Base-by-base conservation (phyloP, 2,329 filamentous ascomycete genomes). In the Aspergillus sp. region DNA sequence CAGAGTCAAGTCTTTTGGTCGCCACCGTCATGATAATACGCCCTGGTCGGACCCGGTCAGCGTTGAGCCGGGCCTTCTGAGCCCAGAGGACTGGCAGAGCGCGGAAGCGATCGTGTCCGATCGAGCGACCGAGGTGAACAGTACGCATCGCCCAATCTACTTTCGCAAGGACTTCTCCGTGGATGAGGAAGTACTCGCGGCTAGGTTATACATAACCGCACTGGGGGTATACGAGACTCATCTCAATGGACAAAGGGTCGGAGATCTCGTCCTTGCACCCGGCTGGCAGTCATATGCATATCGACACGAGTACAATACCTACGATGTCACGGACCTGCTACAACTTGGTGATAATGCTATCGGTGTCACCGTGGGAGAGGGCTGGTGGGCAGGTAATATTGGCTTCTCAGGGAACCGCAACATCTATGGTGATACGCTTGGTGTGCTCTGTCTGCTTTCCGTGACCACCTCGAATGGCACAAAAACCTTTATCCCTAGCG, bases 271-370 rank as follows among this genome's bases (percentile, higher is more conserved):
- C 38, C 71, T 85, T 41, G 80, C 83, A 4, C 66, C 63, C 5
- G 84, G 83, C 0, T 86, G 83, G 81, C 79, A 81, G 53, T 78
- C 79, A 0, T 87, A 86, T 61, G 70, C 76, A 0, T 69, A 80
- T 45, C 76, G 84, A 0, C 79, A 82, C 17, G 73, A 78, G 0
- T 87, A 86, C 61, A 79, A 85, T 49, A 83, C 80, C 0, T 83
- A 82, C 58, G 82, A 87, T 59, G 80, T 86, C 1, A 81, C 79
- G 0, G 63, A 72, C 0, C 71, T 81, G 0, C 53, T 86, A 0
- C 50, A 56, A 3, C 22, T 65, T 0, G 76, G 75, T 2, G 61
- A 68, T 1, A 84, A 84, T 62, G 71, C 70, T 0, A 68, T 83
- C 22, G 78, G 74, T 0, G 72, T 77, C 3, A 71, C 73, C 3